Percentiles rank a stretch among this genome's conserved stretches.
These are phyloP conservation scores for Phaffia rhodozyma DNA, from an alignment of 1,284 basidiomycete species.

Conservation along the genomic window DNA sequence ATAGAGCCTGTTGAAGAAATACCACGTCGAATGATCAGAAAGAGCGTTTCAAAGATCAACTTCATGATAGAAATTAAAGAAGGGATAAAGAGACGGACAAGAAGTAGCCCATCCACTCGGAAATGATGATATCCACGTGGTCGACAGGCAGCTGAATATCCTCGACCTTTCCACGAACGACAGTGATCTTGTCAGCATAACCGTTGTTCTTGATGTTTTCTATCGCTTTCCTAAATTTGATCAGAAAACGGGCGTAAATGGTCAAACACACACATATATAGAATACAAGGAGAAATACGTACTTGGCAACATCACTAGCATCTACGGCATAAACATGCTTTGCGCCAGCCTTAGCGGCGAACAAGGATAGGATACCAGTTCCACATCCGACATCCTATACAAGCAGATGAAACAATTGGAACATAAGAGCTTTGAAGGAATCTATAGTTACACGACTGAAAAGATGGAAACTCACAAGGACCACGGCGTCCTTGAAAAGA, in stretches of 20 bases:
- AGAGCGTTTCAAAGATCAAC: constrained; percentile 23
- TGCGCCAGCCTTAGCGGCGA: constrained; percentile 84
- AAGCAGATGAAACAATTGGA: background rate
- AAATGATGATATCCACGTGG: constrained; percentile 84
- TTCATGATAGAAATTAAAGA: background rate
- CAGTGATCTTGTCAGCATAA: constrained; percentile 62
- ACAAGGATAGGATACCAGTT: constrained; percentile 82
- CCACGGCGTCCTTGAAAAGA: constrained; percentile 71
- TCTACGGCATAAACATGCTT: constrained; percentile 89
- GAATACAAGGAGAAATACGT: no score
- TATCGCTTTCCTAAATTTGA: constrained; percentile 46
- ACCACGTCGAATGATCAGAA: constrained; percentile 8
- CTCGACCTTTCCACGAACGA: constrained; percentile 79
- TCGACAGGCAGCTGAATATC: constrained; percentile 57
- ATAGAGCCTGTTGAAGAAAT: constrained; percentile 46
- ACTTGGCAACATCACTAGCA: constrained; percentile 67
- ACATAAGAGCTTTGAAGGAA: background rate
- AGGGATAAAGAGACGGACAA: background rate
- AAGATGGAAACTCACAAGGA: constrained; percentile 31
- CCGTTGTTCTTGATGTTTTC: constrained; percentile 72
- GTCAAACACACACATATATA: no score
- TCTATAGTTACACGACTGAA: background rate
- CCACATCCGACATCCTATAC: constrained; percentile 85
- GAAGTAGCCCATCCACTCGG: constrained; percentile 79
- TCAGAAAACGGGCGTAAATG: no score